Conservation (phyloP, 345 rosid genomes). For the Gossypium raimondii region DNA sequence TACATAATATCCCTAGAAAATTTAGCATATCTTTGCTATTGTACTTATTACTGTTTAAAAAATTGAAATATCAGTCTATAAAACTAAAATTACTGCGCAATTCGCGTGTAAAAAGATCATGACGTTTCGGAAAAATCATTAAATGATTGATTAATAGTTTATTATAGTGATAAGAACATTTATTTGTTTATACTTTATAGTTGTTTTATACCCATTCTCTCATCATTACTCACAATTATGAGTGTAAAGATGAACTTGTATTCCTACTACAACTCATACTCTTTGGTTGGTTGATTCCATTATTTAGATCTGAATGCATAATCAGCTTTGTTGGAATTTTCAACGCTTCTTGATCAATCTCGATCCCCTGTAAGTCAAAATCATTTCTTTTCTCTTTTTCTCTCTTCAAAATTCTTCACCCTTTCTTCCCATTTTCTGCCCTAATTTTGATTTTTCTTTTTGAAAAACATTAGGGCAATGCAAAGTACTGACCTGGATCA, state of each 20-base stretch:
- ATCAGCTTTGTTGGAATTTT: neutral
- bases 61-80: no score
- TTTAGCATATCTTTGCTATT: no score
- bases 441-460: neutral
- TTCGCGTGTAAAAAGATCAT: no score
- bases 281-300: neutral
- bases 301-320: slow-evolving; percentile 12
- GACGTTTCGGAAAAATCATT: no score
- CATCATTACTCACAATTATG: neutral
- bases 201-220: no score
- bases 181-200: no score
- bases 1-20: no score
- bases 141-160: no score
- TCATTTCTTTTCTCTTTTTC: neutral
- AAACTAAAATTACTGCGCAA: no score
- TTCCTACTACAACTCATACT: neutral
- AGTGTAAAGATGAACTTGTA: neutral
- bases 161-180: no score
- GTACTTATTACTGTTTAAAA: no score
- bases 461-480: neutral
- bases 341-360: neutral
- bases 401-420: neutral
- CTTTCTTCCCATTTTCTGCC: neutral
- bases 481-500: neutral
- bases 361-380: slow-evolving; percentile 9